Evolutionary conservation across 2,329 filamentous ascomycete species (phyloP), one percentile per base, ranked within the genome.

Genomic region (Gnomoniopsis sp.): DNA sequence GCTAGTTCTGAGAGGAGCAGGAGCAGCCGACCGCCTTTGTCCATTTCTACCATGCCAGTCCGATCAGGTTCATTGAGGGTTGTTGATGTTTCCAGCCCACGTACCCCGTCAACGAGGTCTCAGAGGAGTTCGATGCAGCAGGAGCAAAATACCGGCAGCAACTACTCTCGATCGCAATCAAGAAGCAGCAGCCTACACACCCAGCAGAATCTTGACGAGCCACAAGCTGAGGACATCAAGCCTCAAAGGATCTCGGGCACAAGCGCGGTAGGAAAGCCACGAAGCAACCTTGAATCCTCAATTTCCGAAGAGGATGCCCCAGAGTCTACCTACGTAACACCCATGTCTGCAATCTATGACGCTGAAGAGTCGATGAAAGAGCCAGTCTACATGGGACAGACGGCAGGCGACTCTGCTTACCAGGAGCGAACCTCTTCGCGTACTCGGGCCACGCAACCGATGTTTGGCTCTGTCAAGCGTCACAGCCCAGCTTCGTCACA

Each of bases 41-140:
- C 74, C 19, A 71, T 74, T 59, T 74, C 66, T 62, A 74, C 64
- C 62, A 68, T 72, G 65, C 78, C 67, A 65, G 69, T 69, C n/a
- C 70, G 77, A 48, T 74, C 78, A 4, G 72, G 79, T 2, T 85
- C 83, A 3, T 79, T 81, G 38, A 79, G 83, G n/a, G 73, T 86
- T 38, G 81, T 86, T 26, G 82, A 86, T 38, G 82, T 86, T 6
- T 65, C 77, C 10, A 76, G 75, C 12, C 80, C 80, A 21, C 80
- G 79, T 62, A 84, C 79, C 62, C 80, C 81, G 14, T 70, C 70
- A 15, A 66, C 70, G 11, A 73, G 73, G 46, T 83, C 82, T n/a
- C 76, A 79, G 41, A 72, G 76, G 48, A 77, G 74, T 30, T 84
- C 80, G 0, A 64, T 77, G 1, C 80, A 82, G 22, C 70, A 73